Conservation (phyloP, 257 asterid species). For the Fraxinus pennsylvanica region DNA sequence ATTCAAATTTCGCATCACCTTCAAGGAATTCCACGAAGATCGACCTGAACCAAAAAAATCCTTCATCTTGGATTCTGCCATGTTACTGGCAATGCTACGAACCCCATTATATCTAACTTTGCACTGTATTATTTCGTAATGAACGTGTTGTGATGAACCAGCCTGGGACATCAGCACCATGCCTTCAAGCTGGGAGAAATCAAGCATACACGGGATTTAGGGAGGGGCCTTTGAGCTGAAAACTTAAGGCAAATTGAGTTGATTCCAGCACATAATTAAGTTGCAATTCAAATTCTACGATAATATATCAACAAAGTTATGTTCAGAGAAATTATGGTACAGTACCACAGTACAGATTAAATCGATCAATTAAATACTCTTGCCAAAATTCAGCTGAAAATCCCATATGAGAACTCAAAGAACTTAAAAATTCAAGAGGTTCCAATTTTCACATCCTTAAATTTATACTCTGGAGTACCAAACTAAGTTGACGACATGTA, state of each 20-base stretch:
- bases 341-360: neutral
- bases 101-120: slow-evolving; percentile 37
- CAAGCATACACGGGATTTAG: slow-evolving; percentile 11
- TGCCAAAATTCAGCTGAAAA: neutral
- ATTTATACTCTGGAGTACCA: neutral
- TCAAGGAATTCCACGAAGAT: slow-evolving; percentile 44
- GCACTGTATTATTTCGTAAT: slow-evolving; percentile 41
- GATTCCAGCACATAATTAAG: neutral
- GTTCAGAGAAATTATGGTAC: neutral
- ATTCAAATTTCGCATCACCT: slow-evolving; percentile 32
- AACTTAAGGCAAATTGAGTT: neutral
- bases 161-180: slow-evolving; percentile 77
- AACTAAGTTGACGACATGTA: neutral
- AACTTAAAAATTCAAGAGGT: neutral
- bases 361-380: neutral
- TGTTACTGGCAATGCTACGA: slow-evolving; percentile 25
- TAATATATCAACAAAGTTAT: neutral
- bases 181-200: slow-evolving; percentile 43
- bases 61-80: slow-evolving; percentile 45
- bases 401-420: neutral
- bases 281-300: neutral
- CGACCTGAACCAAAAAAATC: slow-evolving; percentile 40
- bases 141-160: slow-evolving; percentile 54
- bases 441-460: neutral
- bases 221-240: slow-evolving; percentile 1